These are phyloP conservation scores for Aquilaria malaccensis DNA, from an alignment of 345 rosid species.

Conservation along the genomic window DNA sequence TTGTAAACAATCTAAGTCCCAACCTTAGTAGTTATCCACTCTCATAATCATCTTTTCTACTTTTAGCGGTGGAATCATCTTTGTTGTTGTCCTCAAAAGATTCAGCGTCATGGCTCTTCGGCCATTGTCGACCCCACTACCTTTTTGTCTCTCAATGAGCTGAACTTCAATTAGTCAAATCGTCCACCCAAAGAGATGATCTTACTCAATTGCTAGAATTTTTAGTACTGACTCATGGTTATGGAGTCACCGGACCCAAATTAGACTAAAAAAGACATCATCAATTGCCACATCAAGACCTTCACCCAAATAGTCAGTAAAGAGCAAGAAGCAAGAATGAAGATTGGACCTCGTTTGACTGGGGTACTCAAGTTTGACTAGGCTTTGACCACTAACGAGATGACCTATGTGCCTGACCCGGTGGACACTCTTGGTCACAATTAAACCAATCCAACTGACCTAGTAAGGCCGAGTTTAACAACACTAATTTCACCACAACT, in stretches of 20 bases:
- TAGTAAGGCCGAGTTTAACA: too few relatives aligned
- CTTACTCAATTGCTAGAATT: conserved; percentile 86
- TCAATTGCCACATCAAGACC: conserved; percentile 64
- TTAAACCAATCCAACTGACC: too few relatives aligned
- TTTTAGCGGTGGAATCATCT: background rate
- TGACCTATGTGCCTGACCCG: too few relatives aligned
- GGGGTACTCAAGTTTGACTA: too few relatives aligned
- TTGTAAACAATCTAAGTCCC: too few relatives aligned
- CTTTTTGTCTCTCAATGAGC: conserved; percentile 61
- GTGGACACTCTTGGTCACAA: background rate
- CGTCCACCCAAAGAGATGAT: conserved; percentile 90
- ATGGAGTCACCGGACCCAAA: conserved; percentile 61
- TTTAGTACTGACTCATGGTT: conserved; percentile 90
- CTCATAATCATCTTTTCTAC: too few relatives aligned
- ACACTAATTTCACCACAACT: too few relatives aligned
- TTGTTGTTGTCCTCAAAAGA: background rate
- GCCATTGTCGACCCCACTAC: conserved; percentile 38
- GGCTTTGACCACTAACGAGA: too few relatives aligned
- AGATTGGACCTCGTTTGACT: conserved; percentile 75
- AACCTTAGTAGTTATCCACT: too few relatives aligned
- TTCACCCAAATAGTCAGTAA: conserved; percentile 68
- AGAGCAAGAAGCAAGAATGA: conserved; percentile 95
- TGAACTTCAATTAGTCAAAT: conserved; percentile 79
- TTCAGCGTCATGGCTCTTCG: conserved; percentile 7
- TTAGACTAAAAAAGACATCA: conserved; percentile 78